phyloP scores from a whole-genome alignment of 805 yeast genomes.

The Saccharomycopsis oosterbeekiorum region DNA sequence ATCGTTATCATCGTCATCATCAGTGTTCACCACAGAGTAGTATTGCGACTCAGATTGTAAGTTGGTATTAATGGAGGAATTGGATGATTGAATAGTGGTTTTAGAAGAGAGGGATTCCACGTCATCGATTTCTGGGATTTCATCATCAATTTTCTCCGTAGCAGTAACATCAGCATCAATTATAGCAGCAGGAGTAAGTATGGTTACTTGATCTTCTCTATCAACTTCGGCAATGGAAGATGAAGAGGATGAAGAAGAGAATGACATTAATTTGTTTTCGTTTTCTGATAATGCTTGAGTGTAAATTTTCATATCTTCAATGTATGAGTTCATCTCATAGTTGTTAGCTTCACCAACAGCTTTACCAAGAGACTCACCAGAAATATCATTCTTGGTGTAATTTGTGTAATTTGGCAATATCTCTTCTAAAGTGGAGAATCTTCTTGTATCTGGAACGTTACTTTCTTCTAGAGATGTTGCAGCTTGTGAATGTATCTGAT shows the following conservation, averaged over 20 bases:
- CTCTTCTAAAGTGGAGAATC: neutral
- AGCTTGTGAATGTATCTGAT: neutral
- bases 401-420: neutral
- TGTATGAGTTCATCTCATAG: conserved; percentile 2
- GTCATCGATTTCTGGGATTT: neutral
- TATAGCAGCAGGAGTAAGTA: neutral
- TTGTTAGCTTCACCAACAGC: neutral
- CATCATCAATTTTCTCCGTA: neutral
- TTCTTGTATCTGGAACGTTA: neutral
- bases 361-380: neutral
- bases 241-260: neutral
- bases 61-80: conserved; percentile 12
- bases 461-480: neutral
- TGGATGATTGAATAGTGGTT: conserved; percentile 12
- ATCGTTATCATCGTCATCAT: neutral
- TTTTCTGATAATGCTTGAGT: neutral
- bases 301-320: conserved; percentile 4
- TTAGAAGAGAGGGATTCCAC: conserved; percentile 10
- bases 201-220: neutral
- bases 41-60: conserved; percentile 5
- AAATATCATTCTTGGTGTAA: neutral
- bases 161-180: neutral
- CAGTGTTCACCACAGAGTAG: conserved; percentile 12
- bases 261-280: neutral
- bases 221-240: neutral